phyloP scores from a whole-genome alignment of 495 filamentous ascomycete genomes.

The Aspergillus sclerotioniger region DNA sequence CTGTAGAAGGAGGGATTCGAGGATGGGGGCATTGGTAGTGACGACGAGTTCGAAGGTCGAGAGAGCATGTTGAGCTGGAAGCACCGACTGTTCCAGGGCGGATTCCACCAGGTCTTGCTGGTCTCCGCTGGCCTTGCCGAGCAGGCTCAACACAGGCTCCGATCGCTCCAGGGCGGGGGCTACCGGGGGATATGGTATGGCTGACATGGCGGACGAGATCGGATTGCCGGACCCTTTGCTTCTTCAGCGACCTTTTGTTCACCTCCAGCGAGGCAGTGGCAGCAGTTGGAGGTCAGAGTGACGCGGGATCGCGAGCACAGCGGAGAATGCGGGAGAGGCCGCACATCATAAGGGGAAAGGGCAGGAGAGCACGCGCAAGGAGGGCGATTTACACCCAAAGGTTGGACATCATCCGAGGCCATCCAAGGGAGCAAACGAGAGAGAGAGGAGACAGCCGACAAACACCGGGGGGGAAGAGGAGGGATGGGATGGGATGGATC shows the following conservation, averaged over 20 bases:
- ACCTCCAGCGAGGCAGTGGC: neutral
- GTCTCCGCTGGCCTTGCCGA: constrained; percentile 11
- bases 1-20: constrained; percentile 58
- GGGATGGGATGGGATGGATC: constrained; percentile 9
- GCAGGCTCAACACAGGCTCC: constrained; percentile 16
- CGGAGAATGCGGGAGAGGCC: constrained; percentile 29
- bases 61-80: constrained; percentile 32
- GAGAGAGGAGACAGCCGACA: constrained; percentile 8
- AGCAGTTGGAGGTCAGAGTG: constrained; percentile 15
- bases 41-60: constrained; percentile 53
- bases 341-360: constrained; percentile 38
- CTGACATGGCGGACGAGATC: constrained; percentile 1
- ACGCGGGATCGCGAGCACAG: constrained; percentile 37
- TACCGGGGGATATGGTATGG: constrained; percentile 17
- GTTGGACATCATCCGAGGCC: constrained; percentile 35
- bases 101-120: constrained; percentile 30
- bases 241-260: constrained; percentile 3
- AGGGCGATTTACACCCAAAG: constrained; percentile 28
- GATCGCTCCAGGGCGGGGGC: constrained; percentile 14
- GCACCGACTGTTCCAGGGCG: constrained; percentile 26
- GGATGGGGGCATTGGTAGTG: constrained; percentile 53
- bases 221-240: neutral
- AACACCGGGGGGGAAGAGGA: constrained; percentile 9
- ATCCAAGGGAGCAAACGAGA: constrained; percentile 26
- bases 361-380: constrained; percentile 22